Conservation (phyloP, 306 rosid species). For the Clitoria ternatea region DNA sequence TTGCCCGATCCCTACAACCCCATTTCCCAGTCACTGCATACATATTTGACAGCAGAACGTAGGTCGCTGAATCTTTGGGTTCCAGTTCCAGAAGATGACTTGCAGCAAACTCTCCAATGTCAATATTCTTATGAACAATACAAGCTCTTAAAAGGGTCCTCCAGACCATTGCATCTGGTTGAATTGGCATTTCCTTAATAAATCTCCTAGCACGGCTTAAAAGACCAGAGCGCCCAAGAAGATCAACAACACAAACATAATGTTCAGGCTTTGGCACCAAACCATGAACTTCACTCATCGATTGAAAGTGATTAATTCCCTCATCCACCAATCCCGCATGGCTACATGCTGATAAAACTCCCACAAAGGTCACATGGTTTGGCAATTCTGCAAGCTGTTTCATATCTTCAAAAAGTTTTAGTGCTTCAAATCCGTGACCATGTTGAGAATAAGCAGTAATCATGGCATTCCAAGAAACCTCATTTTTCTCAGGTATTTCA, state of each 20-base stretch:
- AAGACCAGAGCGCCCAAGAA: constrained; percentile 76
- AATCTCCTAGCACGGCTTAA: constrained; percentile 55
- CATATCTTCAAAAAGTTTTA: constrained; percentile 68
- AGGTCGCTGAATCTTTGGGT: constrained; percentile 87
- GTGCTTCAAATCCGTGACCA: constrained; percentile 67
- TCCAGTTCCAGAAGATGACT: constrained; percentile 69
- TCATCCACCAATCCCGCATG: constrained; percentile 82
- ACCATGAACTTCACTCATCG: constrained; percentile 63
- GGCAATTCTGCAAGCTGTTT: constrained; percentile 49
- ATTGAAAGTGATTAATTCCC: constrained; percentile 68
- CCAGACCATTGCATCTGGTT: constrained; percentile 83
- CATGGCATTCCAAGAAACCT: constrained; percentile 90
- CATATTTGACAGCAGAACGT: constrained; percentile 77
- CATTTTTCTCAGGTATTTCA: constrained; percentile 63
- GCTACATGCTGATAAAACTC: constrained; percentile 84
- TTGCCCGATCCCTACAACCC: constrained; percentile 66
- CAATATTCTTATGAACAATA: constrained; percentile 56
- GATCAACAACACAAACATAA: constrained; percentile 82
- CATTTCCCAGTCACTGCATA: constrained; percentile 79
- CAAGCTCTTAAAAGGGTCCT: constrained; percentile 88
- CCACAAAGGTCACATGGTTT: constrained; percentile 79
- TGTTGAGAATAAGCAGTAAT: constrained; percentile 86
- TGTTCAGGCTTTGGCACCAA: constrained; percentile 80
- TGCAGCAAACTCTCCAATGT: constrained; percentile 85
- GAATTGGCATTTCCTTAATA: constrained; percentile 69